These are phyloP conservation scores for Debaryomyces psychrophilus DNA, from an alignment of 1,139 yeast genomes.

Conservation along the genomic window DNA sequence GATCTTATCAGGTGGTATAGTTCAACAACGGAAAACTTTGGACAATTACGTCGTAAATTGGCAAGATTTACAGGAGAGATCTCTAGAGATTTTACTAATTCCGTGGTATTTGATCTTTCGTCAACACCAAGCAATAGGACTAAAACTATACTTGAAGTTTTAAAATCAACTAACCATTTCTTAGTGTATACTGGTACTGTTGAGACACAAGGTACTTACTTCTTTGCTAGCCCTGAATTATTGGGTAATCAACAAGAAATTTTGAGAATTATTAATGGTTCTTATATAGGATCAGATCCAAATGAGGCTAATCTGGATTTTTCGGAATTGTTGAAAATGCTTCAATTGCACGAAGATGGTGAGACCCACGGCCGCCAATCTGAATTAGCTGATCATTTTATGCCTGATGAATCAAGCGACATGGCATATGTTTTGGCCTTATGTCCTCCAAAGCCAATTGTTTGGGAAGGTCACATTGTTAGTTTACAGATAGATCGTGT, in stretches of 20 bases:
- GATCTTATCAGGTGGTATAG: conserved; percentile 81
- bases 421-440: conserved; percentile 71
- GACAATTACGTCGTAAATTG: conserved; percentile 82
- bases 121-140: conserved; percentile 52
- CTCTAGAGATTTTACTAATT: conserved; percentile 74
- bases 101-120: conserved; percentile 65
- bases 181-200: conserved; percentile 74
- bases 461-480: conserved; percentile 86
- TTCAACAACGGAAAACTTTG: conserved; percentile 81
- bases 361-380: conserved; percentile 19
- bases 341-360: conserved; percentile 22
- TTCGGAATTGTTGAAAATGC: conserved; percentile 32
- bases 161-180: conserved; percentile 72
- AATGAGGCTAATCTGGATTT: conserved; percentile 32
- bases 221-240: conserved; percentile 67
- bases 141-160: conserved; percentile 56
- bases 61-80: conserved; percentile 75
- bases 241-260: conserved; percentile 48
- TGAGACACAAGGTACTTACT: conserved; percentile 75
- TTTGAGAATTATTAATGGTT: conserved; percentile 46
- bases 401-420: conserved; percentile 30
- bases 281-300: conserved; percentile 45
- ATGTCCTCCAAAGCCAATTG: conserved; percentile 81
- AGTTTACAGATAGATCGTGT: conserved; percentile 54
- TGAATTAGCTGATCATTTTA: conserved; percentile 22